A percentile compares a stretch with the other conserved stretches of the same genome.
These are phyloP conservation scores for Scheffersomyces stambukii DNA, from an alignment of 1,139 yeast species.

Conservation along the genomic window DNA sequence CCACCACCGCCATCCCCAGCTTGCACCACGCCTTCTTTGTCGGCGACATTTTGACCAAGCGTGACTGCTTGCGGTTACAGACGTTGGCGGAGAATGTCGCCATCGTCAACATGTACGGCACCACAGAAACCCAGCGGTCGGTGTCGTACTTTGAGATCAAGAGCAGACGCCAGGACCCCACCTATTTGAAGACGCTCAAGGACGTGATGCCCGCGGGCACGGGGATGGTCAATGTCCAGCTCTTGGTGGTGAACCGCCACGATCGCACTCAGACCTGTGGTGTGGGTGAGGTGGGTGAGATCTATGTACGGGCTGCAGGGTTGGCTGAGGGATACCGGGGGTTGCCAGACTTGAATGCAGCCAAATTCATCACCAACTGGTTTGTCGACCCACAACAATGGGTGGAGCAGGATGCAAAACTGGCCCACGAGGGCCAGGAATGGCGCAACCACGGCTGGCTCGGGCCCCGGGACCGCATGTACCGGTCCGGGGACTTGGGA, in stretches of 20 bases:
- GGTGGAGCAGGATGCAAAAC: slow-evolving; percentile 30
- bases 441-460: slow-evolving; percentile 83
- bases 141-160: slow-evolving; percentile 91
- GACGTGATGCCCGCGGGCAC: slow-evolving; percentile 98
- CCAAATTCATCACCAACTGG: slow-evolving; percentile 91
- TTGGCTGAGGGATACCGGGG: slow-evolving; percentile 94
- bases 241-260: slow-evolving; percentile 86
- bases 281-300: slow-evolving; percentile 98
- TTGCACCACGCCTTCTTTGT: slow-evolving; percentile 97
- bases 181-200: slow-evolving; percentile 77
- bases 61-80: slow-evolving; percentile 92
- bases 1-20: slow-evolving; percentile 79
- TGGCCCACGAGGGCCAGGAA: slow-evolving; percentile 28
- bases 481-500: slow-evolving; percentile 97
- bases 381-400: slow-evolving; percentile 63
- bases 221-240: slow-evolving; percentile 94
- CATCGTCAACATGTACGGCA: slow-evolving; percentile 98
- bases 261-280: slow-evolving; percentile 91
- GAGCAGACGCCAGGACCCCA: slow-evolving; percentile 63
- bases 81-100: slow-evolving; percentile 83
- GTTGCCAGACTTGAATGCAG: slow-evolving; percentile 79
- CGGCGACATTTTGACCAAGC: slow-evolving; percentile 93
- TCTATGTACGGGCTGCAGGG: slow-evolving; percentile 97
- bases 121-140: slow-evolving; percentile 98
- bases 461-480: slow-evolving; percentile 93